Base-by-base conservation (phyloP, 2,329 filamentous ascomycete genomes). In the Elsinoe ampelina region DNA sequence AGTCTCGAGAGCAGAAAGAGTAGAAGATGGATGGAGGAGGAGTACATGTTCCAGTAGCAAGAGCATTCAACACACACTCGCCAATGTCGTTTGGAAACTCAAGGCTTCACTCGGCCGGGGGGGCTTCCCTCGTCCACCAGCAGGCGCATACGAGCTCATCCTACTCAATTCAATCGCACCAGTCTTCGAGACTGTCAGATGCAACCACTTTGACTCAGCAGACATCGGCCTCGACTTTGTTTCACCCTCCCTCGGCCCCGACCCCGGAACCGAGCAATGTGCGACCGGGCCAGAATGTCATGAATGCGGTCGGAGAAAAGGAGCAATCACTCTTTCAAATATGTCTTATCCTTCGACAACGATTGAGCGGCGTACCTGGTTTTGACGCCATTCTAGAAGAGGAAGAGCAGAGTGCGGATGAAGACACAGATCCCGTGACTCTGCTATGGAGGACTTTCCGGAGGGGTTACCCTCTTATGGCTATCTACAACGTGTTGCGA, bases 241-340 rank as follows among this genome's bases (percentile, higher is more conserved):
- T 77, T 62, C 63, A 61, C 54, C 61, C 65, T 47, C 66, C 69
- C 47, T 64, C 67, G 47, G 61, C 65, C 11, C 59, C 63, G 13
- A 63, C 63, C 42, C 63, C 63, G 42, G 42, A 60, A 56, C 51
- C 71, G 72, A 83, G 83, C 45, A 81, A 81, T 59, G 81, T 91
- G 60, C 75, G 89, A 65, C 87, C 90, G 59, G 89, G 87, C 59
- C 81, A 87, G 70, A 96, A 95, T 72, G 95, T 98, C 70, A 95
- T 98, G 78, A 98, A 98, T 74, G 88, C 92, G 72, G 87, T 89
- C 70, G 93, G 91, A 69, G 91, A 95, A 70, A 91, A 93, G 62
- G 89, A 88, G 57, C 81, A 86, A 59, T 96, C 91, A 10, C 82
- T 98, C 20, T 98, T 95, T 72, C 92, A 97, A 72, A 95, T 95